These are phyloP conservation scores for Helicocarpus griseus DNA, from an alignment of 2,329 filamentous ascomycete genomes.

Conservation along the genomic window DNA sequence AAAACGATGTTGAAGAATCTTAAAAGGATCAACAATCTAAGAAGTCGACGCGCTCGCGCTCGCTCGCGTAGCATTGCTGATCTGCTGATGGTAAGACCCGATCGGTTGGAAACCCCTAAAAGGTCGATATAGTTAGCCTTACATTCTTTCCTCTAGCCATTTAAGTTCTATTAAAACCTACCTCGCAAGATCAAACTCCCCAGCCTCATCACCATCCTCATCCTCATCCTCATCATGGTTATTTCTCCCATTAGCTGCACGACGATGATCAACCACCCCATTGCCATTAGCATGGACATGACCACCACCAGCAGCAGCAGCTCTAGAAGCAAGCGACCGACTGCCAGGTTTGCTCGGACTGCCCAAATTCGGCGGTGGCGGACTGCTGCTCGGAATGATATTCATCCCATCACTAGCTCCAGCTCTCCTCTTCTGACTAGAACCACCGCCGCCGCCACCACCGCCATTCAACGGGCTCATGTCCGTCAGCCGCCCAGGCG, in stretches of 20 bases:
- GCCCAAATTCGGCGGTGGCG: constrained; percentile 36
- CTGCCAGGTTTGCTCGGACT: constrained; percentile 35
- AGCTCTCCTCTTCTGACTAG: background rate
- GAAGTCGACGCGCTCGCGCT: constrained; percentile 13
- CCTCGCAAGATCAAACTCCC: constrained; percentile 39
- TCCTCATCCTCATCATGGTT: constrained; percentile 17
- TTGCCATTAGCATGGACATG: constrained; percentile 12
- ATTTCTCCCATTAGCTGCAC: background rate
- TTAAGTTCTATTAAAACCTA: no score
- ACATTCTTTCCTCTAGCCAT: no score
- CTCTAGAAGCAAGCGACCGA: constrained; percentile 9
- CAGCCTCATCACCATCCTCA: constrained; percentile 30
- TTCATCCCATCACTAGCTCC: constrained; percentile 7
- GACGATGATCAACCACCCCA: constrained; percentile 1
- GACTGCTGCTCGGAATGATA: constrained; percentile 37
- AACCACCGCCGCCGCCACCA: constrained; percentile 19
- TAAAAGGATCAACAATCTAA: constrained; percentile 1
- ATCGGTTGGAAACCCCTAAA: constrained; percentile 41
- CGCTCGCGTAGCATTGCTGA: constrained; percentile 19
- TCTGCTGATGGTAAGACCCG: constrained; percentile 35
- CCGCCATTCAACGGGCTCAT: constrained; percentile 36
- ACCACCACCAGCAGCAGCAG: constrained; percentile 9
- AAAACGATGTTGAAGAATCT: background rate
- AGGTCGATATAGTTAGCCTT: no score
- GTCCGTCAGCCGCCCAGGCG: constrained; percentile 33